Evolutionary conservation across 2,329 filamentous ascomycete species (phyloP).

Genomic region (Lecanosticta acicola): DNA sequence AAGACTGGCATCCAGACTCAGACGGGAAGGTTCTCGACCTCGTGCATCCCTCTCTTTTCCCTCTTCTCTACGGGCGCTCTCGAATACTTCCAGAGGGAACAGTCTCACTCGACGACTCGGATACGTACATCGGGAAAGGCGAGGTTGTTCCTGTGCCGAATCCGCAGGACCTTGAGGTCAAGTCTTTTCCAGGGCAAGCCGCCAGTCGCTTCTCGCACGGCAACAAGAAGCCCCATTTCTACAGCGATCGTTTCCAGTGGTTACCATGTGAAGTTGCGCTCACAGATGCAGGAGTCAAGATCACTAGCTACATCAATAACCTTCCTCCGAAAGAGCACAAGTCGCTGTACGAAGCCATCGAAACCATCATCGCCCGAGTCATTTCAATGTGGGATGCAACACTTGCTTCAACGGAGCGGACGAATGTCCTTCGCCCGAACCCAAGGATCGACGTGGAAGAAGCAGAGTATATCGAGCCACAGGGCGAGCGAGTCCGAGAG

Average conservation of each 20-base stretch:
- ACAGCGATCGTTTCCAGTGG: constrained; percentile 27
- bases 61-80: constrained; percentile 51
- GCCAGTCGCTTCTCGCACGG: background rate
- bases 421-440: background rate
- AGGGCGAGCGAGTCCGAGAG: constrained; percentile 3
- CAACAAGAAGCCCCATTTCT: constrained; percentile 9
- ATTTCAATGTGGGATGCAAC: constrained; percentile 28
- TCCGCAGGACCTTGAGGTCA: constrained; percentile 7
- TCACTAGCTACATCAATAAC: constrained; percentile 32
- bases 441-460: constrained; percentile 4
- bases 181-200: constrained; percentile 1
- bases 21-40: constrained; percentile 55
- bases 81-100: constrained; percentile 35
- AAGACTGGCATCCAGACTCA: constrained; percentile 58
- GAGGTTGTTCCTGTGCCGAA: constrained; percentile 17
- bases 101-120: constrained; percentile 30
- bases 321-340: constrained; percentile 22
- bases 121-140: constrained; percentile 31
- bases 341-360: constrained; percentile 23
- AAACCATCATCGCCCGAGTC: constrained; percentile 21
- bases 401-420: constrained; percentile 6
- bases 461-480: constrained; percentile 7
- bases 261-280: constrained; percentile 26
- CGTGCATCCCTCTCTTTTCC: constrained; percentile 60
- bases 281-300: constrained; percentile 10